phyloP scores from a whole-genome alignment of 2,329 filamentous ascomycete species.

The Pezicula rhizophila region DNA sequence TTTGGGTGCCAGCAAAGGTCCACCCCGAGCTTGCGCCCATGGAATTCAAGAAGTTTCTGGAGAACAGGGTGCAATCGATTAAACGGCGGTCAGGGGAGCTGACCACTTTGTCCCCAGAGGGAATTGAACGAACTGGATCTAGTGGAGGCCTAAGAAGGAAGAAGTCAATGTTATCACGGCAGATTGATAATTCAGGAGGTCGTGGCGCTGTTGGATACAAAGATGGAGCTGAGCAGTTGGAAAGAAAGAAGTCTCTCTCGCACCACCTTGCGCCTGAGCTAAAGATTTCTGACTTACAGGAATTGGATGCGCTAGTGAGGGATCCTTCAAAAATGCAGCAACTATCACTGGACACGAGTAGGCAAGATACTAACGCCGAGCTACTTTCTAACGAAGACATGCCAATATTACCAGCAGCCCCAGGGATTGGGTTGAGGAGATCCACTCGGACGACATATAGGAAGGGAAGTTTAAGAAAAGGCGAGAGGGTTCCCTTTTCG shows the following conservation, averaged over 20 bases:
- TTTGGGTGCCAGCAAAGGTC: constrained; percentile 92
- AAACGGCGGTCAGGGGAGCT: constrained; percentile 74
- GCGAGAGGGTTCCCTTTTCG: constrained; percentile 68
- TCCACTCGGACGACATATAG: constrained; percentile 91
- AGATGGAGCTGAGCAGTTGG: constrained; percentile 77
- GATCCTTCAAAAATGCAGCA: constrained; percentile 70
- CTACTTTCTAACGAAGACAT: constrained; percentile 56
- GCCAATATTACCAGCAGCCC: constrained; percentile 75
- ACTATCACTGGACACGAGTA: constrained; percentile 40
- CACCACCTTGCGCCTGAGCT: constrained; percentile 47
- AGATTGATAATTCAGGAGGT: constrained; percentile 70
- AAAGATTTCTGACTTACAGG: constrained; percentile 52
- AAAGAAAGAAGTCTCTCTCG: constrained; percentile 62
- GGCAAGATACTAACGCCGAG: constrained; percentile 28
- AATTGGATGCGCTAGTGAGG: constrained; percentile 75
- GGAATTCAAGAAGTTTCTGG: constrained; percentile 94
- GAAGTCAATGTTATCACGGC: constrained; percentile 91
- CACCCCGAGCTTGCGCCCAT: constrained; percentile 92
- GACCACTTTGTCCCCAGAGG: constrained; percentile 52
- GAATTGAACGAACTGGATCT: constrained; percentile 47
- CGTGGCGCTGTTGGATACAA: constrained; percentile 59
- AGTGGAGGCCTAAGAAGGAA: constrained; percentile 67
- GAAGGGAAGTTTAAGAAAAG: constrained; percentile 76
- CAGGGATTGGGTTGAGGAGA: constrained; percentile 74
- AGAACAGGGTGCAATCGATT: constrained; percentile 87